phyloP scores from a whole-genome alignment of 169 alveolate species.

The Cytauxzoon felis region DNA sequence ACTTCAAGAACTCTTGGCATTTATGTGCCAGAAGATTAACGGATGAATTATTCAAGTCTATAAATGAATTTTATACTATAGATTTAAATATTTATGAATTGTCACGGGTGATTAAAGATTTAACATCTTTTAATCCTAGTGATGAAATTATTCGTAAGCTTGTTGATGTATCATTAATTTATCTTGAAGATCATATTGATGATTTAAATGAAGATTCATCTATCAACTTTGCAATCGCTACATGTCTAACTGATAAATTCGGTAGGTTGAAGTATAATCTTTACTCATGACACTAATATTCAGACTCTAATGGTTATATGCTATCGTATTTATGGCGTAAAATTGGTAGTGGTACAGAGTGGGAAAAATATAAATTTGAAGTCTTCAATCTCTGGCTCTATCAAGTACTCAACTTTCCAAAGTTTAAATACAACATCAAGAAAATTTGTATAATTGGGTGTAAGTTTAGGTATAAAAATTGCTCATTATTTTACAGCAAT shows the following conservation, averaged over 20 bases:
- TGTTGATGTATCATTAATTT: constrained; percentile 34
- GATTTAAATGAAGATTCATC: constrained; percentile 61
- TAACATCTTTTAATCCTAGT: constrained; percentile 47
- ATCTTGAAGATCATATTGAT: constrained; percentile 69
- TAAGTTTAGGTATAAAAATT: constrained; percentile 9
- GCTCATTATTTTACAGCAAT: constrained; percentile 32
- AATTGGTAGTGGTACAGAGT: constrained; percentile 64
- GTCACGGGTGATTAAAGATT: constrained; percentile 39
- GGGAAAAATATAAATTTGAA: constrained; percentile 65
- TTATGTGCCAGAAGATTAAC: constrained; percentile 12
- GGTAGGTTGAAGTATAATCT: background rate
- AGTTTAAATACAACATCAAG: constrained; percentile 56
- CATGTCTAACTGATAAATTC: constrained; percentile 39
- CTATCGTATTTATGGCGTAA: constrained; percentile 70
- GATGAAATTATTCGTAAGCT: constrained; percentile 26
- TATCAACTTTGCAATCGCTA: constrained; percentile 63
- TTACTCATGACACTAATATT: background rate
- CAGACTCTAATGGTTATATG: constrained; percentile 61
- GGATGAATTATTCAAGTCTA: constrained; percentile 16
- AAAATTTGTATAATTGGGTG: constrained; percentile 66
- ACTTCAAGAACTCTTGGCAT: constrained; percentile 19
- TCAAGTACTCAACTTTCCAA: constrained; percentile 66
- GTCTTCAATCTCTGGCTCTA: constrained; percentile 71
- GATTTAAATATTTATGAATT: constrained; percentile 50
- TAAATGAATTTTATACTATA: background rate